phyloP scores from a whole-genome alignment of 345 rosid species.

The Viola odorata region DNA sequence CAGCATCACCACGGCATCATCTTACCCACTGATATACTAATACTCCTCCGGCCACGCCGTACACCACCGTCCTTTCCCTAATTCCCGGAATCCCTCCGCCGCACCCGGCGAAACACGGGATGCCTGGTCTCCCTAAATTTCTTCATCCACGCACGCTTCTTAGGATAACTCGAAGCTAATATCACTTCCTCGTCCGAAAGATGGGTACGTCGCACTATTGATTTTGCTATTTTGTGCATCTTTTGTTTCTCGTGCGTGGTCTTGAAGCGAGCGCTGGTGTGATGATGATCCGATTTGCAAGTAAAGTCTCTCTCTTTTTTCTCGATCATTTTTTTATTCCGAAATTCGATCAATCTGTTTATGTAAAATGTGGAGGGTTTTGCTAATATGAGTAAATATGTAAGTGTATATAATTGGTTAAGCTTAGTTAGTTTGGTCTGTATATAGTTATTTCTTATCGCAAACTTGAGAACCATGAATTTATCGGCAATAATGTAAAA shows the following conservation, averaged over 20 bases:
- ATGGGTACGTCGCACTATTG: conserved; percentile 19
- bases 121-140: conserved; percentile 84
- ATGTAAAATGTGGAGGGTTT: too few species aligned
- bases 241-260: conserved; percentile 25
- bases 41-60: too few species aligned
- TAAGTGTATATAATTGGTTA: too few species aligned
- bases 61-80: conserved; percentile 35
- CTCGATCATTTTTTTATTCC: not conserved
- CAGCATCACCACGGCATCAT: too few species aligned
- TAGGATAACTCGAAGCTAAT: conserved; percentile 63
- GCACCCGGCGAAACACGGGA: conserved; percentile 77
- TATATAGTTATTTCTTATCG: too few species aligned
- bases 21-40: too few species aligned
- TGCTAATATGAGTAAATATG: too few species aligned
- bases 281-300: conserved; percentile 62
- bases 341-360: too few species aligned
- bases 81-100: conserved; percentile 63
- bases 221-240: conserved; percentile 8
- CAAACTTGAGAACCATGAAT: too few species aligned
- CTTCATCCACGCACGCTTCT: conserved; percentile 75
- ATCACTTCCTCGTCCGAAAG: conserved; percentile 1
- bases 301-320: too few species aligned
- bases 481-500: too few species aligned
- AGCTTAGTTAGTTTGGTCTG: too few species aligned
- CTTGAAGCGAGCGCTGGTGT: conserved; percentile 68